Conservation (phyloP, 1,284 basidiomycete species). For the Taiwanofungus camphoratus region DNA sequence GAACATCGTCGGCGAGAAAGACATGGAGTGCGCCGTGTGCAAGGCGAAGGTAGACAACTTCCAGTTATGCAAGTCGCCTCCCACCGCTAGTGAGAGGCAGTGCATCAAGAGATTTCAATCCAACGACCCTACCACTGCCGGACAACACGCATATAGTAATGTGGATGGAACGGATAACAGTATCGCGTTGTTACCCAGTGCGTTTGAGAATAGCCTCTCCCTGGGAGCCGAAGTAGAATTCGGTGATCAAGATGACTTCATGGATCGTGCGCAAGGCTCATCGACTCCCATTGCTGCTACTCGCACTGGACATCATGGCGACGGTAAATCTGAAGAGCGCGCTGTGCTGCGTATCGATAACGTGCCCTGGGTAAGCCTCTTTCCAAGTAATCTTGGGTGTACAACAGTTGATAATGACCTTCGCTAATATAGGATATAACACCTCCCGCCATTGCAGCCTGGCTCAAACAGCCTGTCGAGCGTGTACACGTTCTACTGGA, state of each 20-base stretch:
- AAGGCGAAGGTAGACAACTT: slow-evolving; percentile 64
- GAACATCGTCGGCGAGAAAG: slow-evolving; percentile 81
- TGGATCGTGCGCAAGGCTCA: slow-evolving; percentile 27
- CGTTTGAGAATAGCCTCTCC: slow-evolving; percentile 14
- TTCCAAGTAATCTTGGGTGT: background rate
- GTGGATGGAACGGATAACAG: slow-evolving; percentile 16
- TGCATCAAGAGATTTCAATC: slow-evolving; percentile 1
- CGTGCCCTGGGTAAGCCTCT: slow-evolving; percentile 70
- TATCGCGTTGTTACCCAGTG: slow-evolving; percentile 17
- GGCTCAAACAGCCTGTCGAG: slow-evolving; percentile 63
- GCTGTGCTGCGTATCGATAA: slow-evolving; percentile 77
- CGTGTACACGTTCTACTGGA: slow-evolving; percentile 74
- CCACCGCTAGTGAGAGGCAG: slow-evolving; percentile 2
- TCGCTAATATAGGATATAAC: slow-evolving; percentile 61
- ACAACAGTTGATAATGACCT: too few relatives aligned
- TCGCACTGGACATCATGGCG: slow-evolving; percentile 5
- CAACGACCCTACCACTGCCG: slow-evolving; percentile 6
- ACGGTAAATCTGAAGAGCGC: slow-evolving; percentile 29
- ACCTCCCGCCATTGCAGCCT: slow-evolving; percentile 57
- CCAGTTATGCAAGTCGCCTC: slow-evolving; percentile 35
- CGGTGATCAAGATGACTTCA: slow-evolving; percentile 21
- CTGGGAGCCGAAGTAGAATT: slow-evolving; percentile 10
- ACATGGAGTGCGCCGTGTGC: slow-evolving; percentile 77
- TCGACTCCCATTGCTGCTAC: slow-evolving; percentile 25
- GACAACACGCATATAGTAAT: slow-evolving; percentile 17